Evolutionary conservation across 352 stramenopile genomes (phyloP).

Genomic region (Phytophthora palmivora): DNA sequence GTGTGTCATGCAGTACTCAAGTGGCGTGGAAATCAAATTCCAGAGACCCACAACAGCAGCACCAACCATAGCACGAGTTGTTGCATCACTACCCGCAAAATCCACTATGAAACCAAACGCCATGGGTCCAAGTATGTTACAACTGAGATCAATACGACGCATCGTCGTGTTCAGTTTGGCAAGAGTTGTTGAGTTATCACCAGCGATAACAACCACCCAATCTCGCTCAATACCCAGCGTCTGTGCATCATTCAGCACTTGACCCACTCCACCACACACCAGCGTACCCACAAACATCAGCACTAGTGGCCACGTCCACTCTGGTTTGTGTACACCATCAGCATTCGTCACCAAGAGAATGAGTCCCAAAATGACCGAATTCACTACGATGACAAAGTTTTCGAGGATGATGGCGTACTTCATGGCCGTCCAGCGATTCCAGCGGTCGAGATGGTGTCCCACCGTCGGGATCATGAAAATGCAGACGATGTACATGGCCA

Average conservation of each 20-base stretch:
- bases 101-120: slow-evolving; percentile 85
- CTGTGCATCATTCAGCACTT: slow-evolving; percentile 77
- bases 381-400: slow-evolving; percentile 81
- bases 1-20: slow-evolving; percentile 80
- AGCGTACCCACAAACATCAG: slow-evolving; percentile 60
- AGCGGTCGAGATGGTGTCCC: slow-evolving; percentile 65
- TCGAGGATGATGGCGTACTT: slow-evolving; percentile 77
- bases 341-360: slow-evolving; percentile 76
- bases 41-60: slow-evolving; percentile 72
- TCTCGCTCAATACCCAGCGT: slow-evolving; percentile 85
- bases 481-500: slow-evolving; percentile 78
- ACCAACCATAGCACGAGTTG: slow-evolving; percentile 68
- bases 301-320: slow-evolving; percentile 57
- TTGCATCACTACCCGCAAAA: slow-evolving; percentile 68
- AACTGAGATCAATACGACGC: slow-evolving; percentile 83
- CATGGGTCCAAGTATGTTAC: slow-evolving; percentile 79
- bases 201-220: slow-evolving; percentile 87
- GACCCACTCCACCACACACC: slow-evolving; percentile 71
- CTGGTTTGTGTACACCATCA: slow-evolving; percentile 57
- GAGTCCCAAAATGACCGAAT: slow-evolving; percentile 58
- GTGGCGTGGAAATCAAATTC: slow-evolving; percentile 80
- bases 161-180: slow-evolving; percentile 80
- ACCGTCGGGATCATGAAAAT: slow-evolving; percentile 77
- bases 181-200: slow-evolving; percentile 55
- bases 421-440: slow-evolving; percentile 76